Conservation (phyloP, 73 alveolate species). For the Halteria grandinella region DNA sequence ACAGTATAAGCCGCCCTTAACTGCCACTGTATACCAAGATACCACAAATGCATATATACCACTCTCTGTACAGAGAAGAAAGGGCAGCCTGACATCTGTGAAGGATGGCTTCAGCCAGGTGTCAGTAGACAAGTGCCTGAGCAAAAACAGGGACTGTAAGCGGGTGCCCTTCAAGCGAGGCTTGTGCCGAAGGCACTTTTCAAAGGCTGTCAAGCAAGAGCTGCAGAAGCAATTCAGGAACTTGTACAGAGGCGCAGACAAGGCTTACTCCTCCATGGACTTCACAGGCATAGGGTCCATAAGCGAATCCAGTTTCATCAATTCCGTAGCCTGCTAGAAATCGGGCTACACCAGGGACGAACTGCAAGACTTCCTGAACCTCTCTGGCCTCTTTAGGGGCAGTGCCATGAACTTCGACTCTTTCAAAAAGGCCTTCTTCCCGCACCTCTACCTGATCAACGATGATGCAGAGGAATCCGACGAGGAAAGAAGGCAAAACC, state of each 20-base stretch:
- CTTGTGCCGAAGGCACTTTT: slow-evolving; percentile 16
- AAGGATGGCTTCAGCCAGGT: too few species aligned
- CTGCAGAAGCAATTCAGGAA: slow-evolving; percentile 26
- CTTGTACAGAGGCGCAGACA: slow-evolving; percentile 39
- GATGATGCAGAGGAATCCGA: slow-evolving; percentile 33
- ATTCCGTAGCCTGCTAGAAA: slow-evolving; percentile 12
- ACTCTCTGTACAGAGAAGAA: too few species aligned
- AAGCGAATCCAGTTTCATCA: slow-evolving; percentile 27
- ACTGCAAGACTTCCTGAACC: slow-evolving; percentile 12
- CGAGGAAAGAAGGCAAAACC: slow-evolving; percentile 21
- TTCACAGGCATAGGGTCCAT: slow-evolving; percentile 61
- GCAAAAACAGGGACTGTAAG: too few species aligned
- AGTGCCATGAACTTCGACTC: slow-evolving; percentile 48
- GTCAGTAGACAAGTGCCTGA: too few species aligned
- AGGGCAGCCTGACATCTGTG: too few species aligned
- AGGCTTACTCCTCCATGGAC: slow-evolving; percentile 64
- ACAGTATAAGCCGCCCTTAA: too few species aligned
- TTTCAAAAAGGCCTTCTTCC: slow-evolving; percentile 61
- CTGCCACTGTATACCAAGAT: too few species aligned
- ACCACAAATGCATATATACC: too few species aligned
- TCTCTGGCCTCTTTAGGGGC: not conserved
- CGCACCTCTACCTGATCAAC: slow-evolving; percentile 6
- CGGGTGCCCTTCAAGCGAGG: too few species aligned
- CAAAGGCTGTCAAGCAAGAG: not conserved
- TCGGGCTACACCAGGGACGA: not conserved